These are phyloP conservation scores for Sisymbrium altissimum DNA, from an alignment of 345 rosid species.

Conservation along the genomic window DNA sequence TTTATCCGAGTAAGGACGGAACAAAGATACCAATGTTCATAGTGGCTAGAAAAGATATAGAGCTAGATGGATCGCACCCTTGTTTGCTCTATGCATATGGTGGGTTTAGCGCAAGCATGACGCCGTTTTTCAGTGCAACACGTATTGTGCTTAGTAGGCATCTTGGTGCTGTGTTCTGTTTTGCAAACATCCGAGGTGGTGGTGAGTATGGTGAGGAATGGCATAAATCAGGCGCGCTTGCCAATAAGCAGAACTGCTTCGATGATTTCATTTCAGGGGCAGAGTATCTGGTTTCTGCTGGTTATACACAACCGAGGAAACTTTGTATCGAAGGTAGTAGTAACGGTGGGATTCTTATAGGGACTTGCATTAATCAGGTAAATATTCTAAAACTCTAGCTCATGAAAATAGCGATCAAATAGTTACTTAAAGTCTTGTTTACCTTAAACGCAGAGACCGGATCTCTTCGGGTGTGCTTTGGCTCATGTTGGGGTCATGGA, in stretches of 20 bases:
- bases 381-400: neutral
- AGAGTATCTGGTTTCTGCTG: constrained; percentile 68
- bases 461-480: constrained; percentile 95
- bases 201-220: constrained; percentile 98
- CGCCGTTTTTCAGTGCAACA: constrained; percentile 68
- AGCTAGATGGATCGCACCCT: constrained; percentile 79
- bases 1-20: constrained; percentile 78
- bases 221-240: constrained; percentile 86
- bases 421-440: neutral
- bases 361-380: constrained; percentile 98
- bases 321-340: constrained; percentile 95
- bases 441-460: constrained; percentile 67
- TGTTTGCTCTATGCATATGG: constrained; percentile 93
- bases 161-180: constrained; percentile 72
- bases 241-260: constrained; percentile 79
- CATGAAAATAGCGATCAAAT: neutral
- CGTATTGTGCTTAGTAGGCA: constrained; percentile 70
- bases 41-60: constrained; percentile 55
- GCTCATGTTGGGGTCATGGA: constrained; percentile 99
- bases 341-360: constrained; percentile 91
- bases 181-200: constrained; percentile 94
- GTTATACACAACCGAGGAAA: constrained; percentile 69
- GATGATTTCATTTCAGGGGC: constrained; percentile 85
- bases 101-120: constrained; percentile 70
- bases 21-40: constrained; percentile 76